Base-by-base conservation (phyloP, 2,329 filamentous ascomycete genomes). In the Colletotrichum sp. region DNA sequence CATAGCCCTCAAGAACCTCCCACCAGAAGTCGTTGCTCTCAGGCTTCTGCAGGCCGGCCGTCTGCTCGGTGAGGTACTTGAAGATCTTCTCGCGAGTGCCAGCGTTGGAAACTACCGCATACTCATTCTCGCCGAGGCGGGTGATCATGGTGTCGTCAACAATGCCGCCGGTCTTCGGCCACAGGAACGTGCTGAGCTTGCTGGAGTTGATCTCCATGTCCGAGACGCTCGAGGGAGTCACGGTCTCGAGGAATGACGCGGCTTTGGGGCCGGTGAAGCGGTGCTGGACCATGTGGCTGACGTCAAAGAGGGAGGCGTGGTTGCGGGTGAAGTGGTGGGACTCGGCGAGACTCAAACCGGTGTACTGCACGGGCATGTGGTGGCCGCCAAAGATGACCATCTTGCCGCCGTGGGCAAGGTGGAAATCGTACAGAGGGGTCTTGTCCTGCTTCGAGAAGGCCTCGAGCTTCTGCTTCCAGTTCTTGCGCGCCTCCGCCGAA, bases 361-460 rank as follows among this genome's bases (percentile, higher is more conserved):
- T 86, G 88, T 99, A 99, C 85, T 97, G 94, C 60, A 99, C 93
- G 9, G 97, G 97, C 95, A 99, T 98, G 80, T 92, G 89, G 87
- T 93, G 98, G 79, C 95, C 96, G 78, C 95, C 96, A 86, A 98
- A 99, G n/a, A 95, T 95, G 66, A 98, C 96, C 92, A 99, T 97
- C 87, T 98, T 98, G 79, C 91, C 97, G 79, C 95, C 95, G 82
- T 95, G 89, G 75, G 91, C 89, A 77, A 96, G 82, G 84, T 98
- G 95, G 26, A 98, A 88, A 80, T 95, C 93, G 85, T 96, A 94
- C 26, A 98, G 89, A 32, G 93, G 92, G 4, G 95, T 98, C 86
- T 90, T 93, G 80, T 85, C 87, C 78, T 91, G 87, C 24, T 83
- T 82, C 8, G 77, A 78, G 18, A 81, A 77, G 36, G 80, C 77